Base-by-base conservation (phyloP, 371 early-diverging fungal species). In the Lichtheimia ornata region DNA sequence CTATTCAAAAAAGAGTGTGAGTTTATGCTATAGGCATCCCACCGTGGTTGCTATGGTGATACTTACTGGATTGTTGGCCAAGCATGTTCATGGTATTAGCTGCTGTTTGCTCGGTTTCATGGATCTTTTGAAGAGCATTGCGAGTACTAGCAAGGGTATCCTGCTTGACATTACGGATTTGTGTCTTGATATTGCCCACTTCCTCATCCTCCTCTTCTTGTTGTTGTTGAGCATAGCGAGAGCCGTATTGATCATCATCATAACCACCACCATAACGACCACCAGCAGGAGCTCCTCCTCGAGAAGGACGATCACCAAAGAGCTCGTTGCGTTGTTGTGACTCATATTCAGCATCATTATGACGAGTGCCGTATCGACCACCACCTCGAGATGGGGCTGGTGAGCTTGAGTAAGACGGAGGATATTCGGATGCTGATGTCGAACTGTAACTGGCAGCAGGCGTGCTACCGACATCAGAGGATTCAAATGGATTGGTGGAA, bases 81-180 rank as follows among this genome's bases (percentile, higher is more conserved):
- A 94, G 71, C 75, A 81, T 84, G 41, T 65, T 75, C 78, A 94
- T 75, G 20, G 87, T 89, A 41, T 79, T 76, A 22, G 70, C 74
- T 1, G 89, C 91, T 2, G 84, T 66, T 30, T 75, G 72, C 43
- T 92, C 88, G 4, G 92, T 79, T 61, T 91, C 88, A 50, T 82
- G 71, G 13, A 91, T 71, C 40, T 84, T 84, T 28, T 74, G 77
- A 43, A 91, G 70, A 5, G 94, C 91, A 55, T 88, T 81, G 27
- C 92, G 86, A 14, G 91, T 88, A n/a, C 87, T 88, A 53, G 77
- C 77, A 42, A 89, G 73, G 18, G 88, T 83, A 53, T 92, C 91
- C 67, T 85, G 82, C 70, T 92, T 92, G 22, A 79, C 79, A 61
- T 89, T 70, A 20, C 72, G 74, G 43, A 92, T 91, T 66, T 88